Percentiles rank a stretch among this genome's conserved stretches.
Evolutionary conservation across 768 basidiomycete genomes (phyloP).

Genomic region (Macrolepiota dolichaula): DNA sequence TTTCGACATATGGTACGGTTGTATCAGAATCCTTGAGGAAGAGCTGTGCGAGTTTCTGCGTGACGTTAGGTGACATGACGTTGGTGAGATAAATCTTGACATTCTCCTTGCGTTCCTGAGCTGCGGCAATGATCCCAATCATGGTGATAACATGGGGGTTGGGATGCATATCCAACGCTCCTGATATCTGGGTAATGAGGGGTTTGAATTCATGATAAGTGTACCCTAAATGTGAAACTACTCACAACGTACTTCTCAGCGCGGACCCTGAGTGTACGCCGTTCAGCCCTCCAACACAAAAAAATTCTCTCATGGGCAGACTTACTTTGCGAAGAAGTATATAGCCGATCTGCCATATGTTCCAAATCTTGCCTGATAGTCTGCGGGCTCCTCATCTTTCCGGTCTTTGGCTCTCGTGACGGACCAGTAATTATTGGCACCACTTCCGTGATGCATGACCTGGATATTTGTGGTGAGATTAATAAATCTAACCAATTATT

Average conservation of each 20-base stretch:
- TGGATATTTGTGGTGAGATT: not conserved
- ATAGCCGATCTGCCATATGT: not conserved
- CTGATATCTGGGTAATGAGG: not conserved
- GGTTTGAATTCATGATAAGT: not conserved
- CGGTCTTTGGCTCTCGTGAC: not conserved
- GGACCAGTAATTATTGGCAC: not conserved
- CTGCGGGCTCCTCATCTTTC: not conserved
- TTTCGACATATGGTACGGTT: not conserved
- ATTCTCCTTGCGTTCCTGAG: not conserved
- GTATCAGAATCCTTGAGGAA: not conserved
- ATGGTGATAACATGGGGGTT: not conserved
- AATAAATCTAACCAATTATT: not conserved
- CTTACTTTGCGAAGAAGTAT: not conserved
- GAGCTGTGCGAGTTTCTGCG: not conserved
- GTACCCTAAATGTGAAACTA: no score
- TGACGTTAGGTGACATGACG: not conserved
- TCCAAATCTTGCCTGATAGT: not conserved
- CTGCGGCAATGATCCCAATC: not conserved
- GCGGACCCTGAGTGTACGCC: not conserved
- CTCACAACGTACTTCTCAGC: not conserved
- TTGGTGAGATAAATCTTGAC: not conserved
- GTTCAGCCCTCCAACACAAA: not conserved
- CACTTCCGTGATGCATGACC: not conserved
- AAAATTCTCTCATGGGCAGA: not conserved
- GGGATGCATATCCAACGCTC: not conserved